Evolutionary conservation across 2,329 filamentous ascomycete genomes (phyloP).

Genomic region (Penicillium nordicum): DNA sequence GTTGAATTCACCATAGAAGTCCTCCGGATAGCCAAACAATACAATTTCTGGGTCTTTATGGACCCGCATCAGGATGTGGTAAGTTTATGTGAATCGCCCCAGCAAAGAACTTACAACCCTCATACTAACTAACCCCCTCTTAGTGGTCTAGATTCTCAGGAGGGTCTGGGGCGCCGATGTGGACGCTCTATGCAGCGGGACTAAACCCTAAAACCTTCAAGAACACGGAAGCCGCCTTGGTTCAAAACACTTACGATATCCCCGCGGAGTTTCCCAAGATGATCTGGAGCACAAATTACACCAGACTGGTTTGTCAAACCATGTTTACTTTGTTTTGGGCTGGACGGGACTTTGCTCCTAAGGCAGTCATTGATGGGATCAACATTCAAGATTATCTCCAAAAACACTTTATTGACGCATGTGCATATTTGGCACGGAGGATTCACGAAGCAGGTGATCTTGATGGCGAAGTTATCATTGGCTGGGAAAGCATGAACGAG

Average conservation of each 20-base stretch:
- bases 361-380: slow-evolving; percentile 87
- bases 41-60: slow-evolving; percentile 97
- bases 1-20: slow-evolving; percentile 86
- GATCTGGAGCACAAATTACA: slow-evolving; percentile 99
- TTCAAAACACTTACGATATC: slow-evolving; percentile 89
- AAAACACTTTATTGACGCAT: slow-evolving; percentile 76
- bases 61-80: slow-evolving; percentile 97
- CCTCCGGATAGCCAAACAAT: slow-evolving; percentile 76
- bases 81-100: slow-evolving; percentile 39
- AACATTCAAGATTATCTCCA: slow-evolving; percentile 97
- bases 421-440: slow-evolving; percentile 73
- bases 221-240: slow-evolving; percentile 83
- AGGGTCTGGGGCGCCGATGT: slow-evolving; percentile 93
- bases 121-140: slow-evolving; percentile 27
- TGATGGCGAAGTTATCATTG: slow-evolving; percentile 80
- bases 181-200: slow-evolving; percentile 93
- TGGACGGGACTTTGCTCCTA: slow-evolving; percentile 87
- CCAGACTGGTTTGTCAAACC: slow-evolving; percentile 76
- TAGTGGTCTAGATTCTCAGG: slow-evolving; percentile 93
- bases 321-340: slow-evolving; percentile 95
- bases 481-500: slow-evolving; percentile 96
- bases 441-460: slow-evolving; percentile 89
- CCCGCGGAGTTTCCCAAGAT: slow-evolving; percentile 91
- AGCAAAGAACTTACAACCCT: background rate
- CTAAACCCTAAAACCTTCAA: slow-evolving; percentile 82